Base-by-base conservation (phyloP, 495 filamentous ascomycete species). In the Aspergillus indologenus region DNA sequence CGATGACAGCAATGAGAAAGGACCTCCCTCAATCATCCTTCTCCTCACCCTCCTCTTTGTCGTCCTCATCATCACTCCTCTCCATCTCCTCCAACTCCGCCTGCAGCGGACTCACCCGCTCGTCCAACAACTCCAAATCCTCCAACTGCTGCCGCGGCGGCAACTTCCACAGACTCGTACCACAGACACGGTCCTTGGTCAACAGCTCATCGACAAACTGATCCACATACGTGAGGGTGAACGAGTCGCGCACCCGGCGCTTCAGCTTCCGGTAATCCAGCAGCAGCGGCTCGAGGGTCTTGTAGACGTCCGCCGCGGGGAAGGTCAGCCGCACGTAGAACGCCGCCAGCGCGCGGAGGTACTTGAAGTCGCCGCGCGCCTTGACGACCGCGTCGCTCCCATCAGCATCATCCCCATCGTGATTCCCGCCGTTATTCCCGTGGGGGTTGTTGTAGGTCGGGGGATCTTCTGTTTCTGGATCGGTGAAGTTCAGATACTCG, bases 251-350 rank as follows among this genome's bases (percentile, higher is more conserved):
- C 4, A 86, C 85, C 55, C 89, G 81, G 55, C 90, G 71, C 70
- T 86, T 83, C 69, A 99, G 63, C 74, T 97, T 99, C 53, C 94
- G 79, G 57, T 82, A 83, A 68, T 99, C 94, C 56, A 85, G 83
- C 31, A 99, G 73, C 43, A 91, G 81, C 43, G 90, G 91, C 77
- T 99, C 94, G 15, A 99, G 75, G 12, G 82, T 83, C 53, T 73
- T 77, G 69, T 91, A 96, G 15, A 98, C 86, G 34, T 93, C 87
- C 63, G 87, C 87, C 45, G 91, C 84, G 52, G 85, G 81, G 67
- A 92, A 89, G 24, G 95, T 96, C 61, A 99, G 74, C n/a, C 95
- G 81, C 0, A 96, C 83, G 69, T 98, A 99, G 68, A 99, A 96
- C 0, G 86, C 88, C 0, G 91, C 93, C 57, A 99, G 72, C 0